These are phyloP conservation scores for Kodamaea derodonti DNA, from an alignment of 1,139 yeast genomes.

Conservation along the genomic window DNA sequence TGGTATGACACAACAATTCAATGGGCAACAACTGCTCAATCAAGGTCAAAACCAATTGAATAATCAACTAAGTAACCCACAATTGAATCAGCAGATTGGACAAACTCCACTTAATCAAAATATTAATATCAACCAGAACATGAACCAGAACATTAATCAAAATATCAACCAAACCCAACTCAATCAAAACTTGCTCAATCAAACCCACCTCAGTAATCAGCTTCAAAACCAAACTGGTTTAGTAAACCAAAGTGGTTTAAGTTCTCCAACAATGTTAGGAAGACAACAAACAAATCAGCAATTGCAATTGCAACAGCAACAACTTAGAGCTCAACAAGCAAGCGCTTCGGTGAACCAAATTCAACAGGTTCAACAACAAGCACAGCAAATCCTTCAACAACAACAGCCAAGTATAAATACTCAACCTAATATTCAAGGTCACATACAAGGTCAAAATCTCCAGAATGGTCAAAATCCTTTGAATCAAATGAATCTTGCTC, in stretches of 20 bases:
- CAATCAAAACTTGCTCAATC: not conserved
- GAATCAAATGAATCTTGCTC: not conserved
- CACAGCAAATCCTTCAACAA: conserved; percentile 15
- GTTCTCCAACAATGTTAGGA: conserved; percentile 2
- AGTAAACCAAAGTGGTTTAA: conserved; percentile 9
- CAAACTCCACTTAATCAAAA: not conserved
- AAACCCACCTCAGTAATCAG: not conserved
- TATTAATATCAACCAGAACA: conserved; percentile 1
- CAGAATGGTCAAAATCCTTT: not conserved
- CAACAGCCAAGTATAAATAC: conserved; percentile 7
- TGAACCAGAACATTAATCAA: not conserved
- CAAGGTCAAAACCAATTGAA: not conserved
- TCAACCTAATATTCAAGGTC: not conserved
- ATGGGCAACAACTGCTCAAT: not conserved
- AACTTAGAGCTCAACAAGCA: conserved; percentile 14
- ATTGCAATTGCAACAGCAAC: conserved; percentile 17
- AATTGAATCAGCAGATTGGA: not conserved
- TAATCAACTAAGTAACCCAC: too few relatives aligned
- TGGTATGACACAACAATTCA: not conserved
- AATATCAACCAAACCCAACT: not conserved
- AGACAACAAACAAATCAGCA: conserved; percentile 10
- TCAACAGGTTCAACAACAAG: conserved; percentile 17
- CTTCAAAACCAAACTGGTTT: not conserved
- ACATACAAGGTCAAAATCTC: conserved; percentile 1
- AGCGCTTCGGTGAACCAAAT: conserved; percentile 10